A percentile compares a stretch with the other conserved stretches of the same genome.
Evolutionary conservation across 495 filamentous ascomycete species (phyloP).

Genomic region (Neurospora sp.): DNA sequence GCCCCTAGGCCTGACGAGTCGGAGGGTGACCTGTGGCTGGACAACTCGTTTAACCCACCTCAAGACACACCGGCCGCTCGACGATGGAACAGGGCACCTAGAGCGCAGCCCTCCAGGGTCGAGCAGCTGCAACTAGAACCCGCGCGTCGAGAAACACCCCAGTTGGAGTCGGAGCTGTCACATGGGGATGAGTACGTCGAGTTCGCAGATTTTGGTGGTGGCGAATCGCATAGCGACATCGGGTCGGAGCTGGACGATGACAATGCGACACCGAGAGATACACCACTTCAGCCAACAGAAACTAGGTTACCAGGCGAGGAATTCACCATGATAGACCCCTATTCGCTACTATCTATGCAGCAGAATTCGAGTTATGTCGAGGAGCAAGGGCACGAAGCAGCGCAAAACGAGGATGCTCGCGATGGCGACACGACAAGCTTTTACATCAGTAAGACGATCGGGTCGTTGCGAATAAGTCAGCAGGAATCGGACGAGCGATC

Average conservation of each 20-base stretch:
- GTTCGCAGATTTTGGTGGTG: slow-evolving; percentile 7
- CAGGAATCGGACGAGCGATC: neutral
- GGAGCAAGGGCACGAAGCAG: slow-evolving; percentile 23
- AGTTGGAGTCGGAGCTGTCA: slow-evolving; percentile 7
- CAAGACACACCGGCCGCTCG: neutral
- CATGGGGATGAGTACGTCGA: slow-evolving; percentile 5
- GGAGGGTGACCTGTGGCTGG: neutral
- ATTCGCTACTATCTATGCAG: slow-evolving; percentile 34
- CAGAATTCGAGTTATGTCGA: slow-evolving; percentile 21
- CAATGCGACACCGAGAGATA: neutral
- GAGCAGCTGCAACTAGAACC: neutral
- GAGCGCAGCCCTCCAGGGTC: neutral
- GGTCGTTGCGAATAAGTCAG: slow-evolving; percentile 12
- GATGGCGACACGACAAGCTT: slow-evolving; percentile 35
- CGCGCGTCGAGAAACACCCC: neutral
- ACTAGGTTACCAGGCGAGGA: slow-evolving; percentile 35
- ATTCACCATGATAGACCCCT: slow-evolving; percentile 41
- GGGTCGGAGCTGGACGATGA: slow-evolving; percentile 9
- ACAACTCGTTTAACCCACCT: neutral
- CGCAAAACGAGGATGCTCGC: slow-evolving; percentile 26
- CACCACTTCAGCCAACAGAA: slow-evolving; percentile 18
- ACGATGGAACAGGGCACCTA: neutral
- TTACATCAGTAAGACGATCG: slow-evolving; percentile 35
- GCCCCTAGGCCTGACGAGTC: neutral
- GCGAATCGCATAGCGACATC: slow-evolving; percentile 17